Evolutionary conservation across 495 filamentous ascomycete genomes (phyloP).

Genomic region (Talaromyces adpressus): DNA sequence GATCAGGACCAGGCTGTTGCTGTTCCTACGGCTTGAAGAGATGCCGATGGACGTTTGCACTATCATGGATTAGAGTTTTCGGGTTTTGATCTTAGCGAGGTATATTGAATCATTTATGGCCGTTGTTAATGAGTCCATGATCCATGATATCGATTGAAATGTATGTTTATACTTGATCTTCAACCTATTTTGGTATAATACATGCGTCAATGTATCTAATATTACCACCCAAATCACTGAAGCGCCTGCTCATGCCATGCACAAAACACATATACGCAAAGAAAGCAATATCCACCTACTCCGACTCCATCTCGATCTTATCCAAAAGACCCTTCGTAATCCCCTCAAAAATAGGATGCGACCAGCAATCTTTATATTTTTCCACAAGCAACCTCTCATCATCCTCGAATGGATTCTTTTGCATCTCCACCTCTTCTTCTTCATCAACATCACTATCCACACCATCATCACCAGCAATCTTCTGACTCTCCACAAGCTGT

Average conservation of each 20-base stretch:
- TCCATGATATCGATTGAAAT: not conserved
- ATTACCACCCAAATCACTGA: not conserved
- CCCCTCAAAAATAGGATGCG: conserved; percentile 62
- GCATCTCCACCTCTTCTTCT: conserved; percentile 10
- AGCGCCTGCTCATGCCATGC: conserved; percentile 3
- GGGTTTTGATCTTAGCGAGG: not conserved
- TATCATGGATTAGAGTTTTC: not conserved
- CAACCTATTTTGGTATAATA: not conserved
- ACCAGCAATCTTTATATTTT: conserved; percentile 72
- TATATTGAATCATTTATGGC: not conserved
- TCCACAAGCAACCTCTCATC: conserved; percentile 59
- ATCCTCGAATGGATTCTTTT: conserved; percentile 15
- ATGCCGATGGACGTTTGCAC: not conserved
- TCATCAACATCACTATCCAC: conserved; percentile 25
- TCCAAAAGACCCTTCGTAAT: conserved; percentile 53
- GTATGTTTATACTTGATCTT: not conserved
- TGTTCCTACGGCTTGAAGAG: conserved; percentile 1
- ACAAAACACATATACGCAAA: not conserved
- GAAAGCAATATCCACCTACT: not conserved
- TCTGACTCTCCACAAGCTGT: conserved; percentile 56
- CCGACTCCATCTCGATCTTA: conserved; percentile 26
- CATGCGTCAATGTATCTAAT: not conserved
- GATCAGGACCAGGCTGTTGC: conserved; percentile 8
- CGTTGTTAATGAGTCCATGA: not conserved
- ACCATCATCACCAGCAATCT: conserved; percentile 25